These are phyloP conservation scores for Auricularia cornea DNA, from an alignment of 768 basidiomycete species.

Conservation along the genomic window DNA sequence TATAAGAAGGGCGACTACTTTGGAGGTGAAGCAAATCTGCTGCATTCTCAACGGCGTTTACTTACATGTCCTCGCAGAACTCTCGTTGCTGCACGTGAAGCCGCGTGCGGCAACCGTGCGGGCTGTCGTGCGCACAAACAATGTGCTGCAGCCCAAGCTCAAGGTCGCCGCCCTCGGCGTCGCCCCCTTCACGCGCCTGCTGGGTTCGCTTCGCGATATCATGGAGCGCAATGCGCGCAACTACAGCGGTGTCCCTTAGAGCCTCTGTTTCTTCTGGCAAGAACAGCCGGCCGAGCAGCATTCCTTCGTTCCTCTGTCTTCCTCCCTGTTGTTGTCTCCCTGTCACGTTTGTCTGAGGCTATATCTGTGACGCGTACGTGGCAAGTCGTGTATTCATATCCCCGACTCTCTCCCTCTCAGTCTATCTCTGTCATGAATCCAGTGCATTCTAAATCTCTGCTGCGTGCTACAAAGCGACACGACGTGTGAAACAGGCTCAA, in stretches of 20 bases:
- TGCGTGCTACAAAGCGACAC: no score
- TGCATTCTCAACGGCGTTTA: background rate
- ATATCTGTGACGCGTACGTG: background rate
- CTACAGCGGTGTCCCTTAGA: background rate
- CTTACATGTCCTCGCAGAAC: conserved; percentile 43
- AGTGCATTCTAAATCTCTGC: no score
- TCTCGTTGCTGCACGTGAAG: conserved; percentile 79
- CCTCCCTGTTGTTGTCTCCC: background rate
- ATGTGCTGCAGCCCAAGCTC: conserved; percentile 47
- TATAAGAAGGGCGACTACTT: conserved; percentile 94
- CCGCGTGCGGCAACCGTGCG: conserved; percentile 97
- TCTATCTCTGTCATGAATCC: background rate
- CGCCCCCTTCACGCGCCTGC: conserved; percentile 84
- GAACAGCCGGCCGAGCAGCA: no score
- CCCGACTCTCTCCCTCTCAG: background rate
- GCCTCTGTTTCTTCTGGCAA: no score
- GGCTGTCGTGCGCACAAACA: conserved; percentile 47
- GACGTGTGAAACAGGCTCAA: no score
- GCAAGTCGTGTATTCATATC: background rate
- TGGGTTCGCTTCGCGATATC: conserved; percentile 87
- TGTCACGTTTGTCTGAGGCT: background rate
- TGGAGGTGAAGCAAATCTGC: conserved; percentile 59
- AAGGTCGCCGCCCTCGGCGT: conserved; percentile 93
- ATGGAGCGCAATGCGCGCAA: conserved; percentile 72
- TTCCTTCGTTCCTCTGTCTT: background rate